phyloP scores from a whole-genome alignment of 768 basidiomycete species.

The Rhodotorula diobovata region DNA sequence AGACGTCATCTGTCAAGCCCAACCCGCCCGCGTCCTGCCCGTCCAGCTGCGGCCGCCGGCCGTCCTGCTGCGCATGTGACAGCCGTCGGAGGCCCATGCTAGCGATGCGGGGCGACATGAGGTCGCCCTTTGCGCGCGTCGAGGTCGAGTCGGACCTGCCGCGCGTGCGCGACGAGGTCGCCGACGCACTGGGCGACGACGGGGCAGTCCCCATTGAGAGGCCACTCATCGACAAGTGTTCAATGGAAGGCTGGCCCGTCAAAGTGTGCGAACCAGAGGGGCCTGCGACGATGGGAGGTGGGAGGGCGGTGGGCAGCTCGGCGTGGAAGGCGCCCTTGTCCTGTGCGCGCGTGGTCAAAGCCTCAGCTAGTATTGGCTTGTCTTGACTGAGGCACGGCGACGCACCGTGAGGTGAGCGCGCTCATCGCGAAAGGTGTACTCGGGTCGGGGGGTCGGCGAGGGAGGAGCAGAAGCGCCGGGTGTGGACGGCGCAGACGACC shows the following conservation, averaged over 20 bases:
- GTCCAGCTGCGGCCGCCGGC: no score
- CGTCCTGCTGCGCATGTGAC: background rate
- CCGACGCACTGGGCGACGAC: background rate
- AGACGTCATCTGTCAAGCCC: background rate
- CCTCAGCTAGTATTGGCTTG: background rate
- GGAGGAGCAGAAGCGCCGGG: background rate
- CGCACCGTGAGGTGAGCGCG: slow-evolving; percentile 25
- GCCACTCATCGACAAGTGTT: slow-evolving; percentile 15
- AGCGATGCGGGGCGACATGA: slow-evolving; percentile 33
- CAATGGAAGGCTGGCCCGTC: slow-evolving; percentile 12
- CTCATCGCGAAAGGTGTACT: slow-evolving; percentile 25
- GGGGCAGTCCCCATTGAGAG: background rate
- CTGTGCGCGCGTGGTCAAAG: background rate
- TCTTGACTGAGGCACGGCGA: background rate
- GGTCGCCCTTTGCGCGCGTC: slow-evolving; percentile 12
- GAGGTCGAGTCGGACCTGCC: slow-evolving; percentile 9
- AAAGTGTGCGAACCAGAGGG: background rate
- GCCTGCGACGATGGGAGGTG: background rate
- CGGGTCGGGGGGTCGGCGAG: background rate
- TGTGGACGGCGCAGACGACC: background rate
- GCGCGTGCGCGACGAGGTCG: background rate
- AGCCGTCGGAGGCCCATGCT: slow-evolving; percentile 5
- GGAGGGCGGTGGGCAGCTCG: slow-evolving; percentile 25
- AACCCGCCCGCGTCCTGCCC: background rate
- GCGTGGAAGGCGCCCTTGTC: slow-evolving; percentile 30